Conservation (phyloP, 305 asterid genomes). For the Petunia hybrid region DNA sequence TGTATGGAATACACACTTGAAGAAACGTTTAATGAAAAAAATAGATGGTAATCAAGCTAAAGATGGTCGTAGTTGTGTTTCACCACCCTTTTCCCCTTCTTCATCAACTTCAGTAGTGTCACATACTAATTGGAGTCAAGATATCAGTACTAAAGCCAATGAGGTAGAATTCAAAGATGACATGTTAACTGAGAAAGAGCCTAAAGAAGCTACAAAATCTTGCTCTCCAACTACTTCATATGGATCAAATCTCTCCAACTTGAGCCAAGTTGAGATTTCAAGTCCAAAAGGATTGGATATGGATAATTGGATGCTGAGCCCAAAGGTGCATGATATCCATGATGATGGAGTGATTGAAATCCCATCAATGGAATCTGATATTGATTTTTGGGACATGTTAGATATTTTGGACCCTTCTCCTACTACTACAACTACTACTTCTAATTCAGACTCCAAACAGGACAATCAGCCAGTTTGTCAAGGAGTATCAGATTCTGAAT, state of each 20-base stretch:
- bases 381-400: conserved; percentile 56
- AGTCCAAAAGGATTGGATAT: conserved; percentile 21
- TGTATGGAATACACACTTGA: conserved; percentile 69
- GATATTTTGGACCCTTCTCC: conserved; percentile 44
- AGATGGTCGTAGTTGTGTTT: background rate
- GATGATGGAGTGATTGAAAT: conserved; percentile 34
- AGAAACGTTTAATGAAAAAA: conserved; percentile 46
- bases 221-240: conserved; percentile 40
- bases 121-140: background rate
- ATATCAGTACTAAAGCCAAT: background rate
- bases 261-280: conserved; percentile 25
- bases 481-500: conserved; percentile 32
- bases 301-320: background rate
- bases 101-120: conserved; percentile 22
- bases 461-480: background rate
- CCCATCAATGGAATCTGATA: conserved; percentile 44
- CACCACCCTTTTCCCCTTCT: background rate
- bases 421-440: background rate
- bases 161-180: background rate
- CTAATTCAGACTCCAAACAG: conserved; percentile 14
- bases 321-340: background rate
- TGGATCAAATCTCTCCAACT: conserved; percentile 38
- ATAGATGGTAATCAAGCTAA: background rate
- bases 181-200: conserved; percentile 6
- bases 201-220: conserved; percentile 29